Conservation (phyloP, 2,329 filamentous ascomycete species). For the Calonectria fujianensis region DNA sequence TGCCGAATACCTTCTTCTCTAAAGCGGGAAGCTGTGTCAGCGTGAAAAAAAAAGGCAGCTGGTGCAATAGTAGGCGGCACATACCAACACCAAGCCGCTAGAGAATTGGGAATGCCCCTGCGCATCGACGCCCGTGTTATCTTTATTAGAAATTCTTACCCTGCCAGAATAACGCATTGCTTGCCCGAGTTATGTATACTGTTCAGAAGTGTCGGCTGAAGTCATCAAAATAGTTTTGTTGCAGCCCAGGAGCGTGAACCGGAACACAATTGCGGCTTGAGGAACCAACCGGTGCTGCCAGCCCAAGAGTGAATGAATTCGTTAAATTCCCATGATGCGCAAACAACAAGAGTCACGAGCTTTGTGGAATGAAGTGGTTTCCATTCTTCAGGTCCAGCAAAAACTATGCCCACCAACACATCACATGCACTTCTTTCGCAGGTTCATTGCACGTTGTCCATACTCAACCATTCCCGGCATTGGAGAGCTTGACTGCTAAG, state of each 20-base stretch:
- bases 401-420: background rate
- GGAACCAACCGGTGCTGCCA: background rate
- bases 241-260: background rate
- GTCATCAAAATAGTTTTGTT: background rate
- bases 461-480: background rate
- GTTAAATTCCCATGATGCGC: background rate
- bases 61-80: background rate
- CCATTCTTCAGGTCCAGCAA: background rate
- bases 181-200: background rate
- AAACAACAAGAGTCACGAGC: background rate
- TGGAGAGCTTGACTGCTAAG: background rate
- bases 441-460: background rate
- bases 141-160: conserved; percentile 9
- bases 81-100: conserved; percentile 10
- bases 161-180: background rate
- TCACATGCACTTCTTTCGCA: background rate
- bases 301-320: background rate
- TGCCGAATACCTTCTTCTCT: background rate
- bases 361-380: background rate
- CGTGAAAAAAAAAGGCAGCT: background rate
- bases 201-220: background rate
- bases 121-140: background rate
- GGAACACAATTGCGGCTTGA: no score
- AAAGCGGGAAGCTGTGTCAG: background rate
- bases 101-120: background rate